These are phyloP conservation scores for Medicago arabica DNA, from an alignment of 306 rosid genomes.

Conservation along the genomic window DNA sequence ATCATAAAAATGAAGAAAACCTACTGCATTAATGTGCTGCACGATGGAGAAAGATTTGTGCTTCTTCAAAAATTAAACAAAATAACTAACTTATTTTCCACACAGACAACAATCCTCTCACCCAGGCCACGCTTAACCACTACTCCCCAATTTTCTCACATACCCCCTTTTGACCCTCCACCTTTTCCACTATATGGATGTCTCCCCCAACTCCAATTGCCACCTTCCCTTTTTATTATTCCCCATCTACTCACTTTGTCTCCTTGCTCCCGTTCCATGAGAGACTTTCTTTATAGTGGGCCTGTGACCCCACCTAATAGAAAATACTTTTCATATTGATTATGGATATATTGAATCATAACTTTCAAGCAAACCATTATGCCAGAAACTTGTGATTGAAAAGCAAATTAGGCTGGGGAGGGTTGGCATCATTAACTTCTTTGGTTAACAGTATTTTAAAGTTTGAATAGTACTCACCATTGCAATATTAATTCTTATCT, in stretches of 20 bases:
- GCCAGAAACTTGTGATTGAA: not conserved
- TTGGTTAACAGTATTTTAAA: not conserved
- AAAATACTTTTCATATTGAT: not conserved
- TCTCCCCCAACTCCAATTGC: not conserved
- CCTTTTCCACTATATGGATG: not conserved
- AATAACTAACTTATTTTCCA: not conserved
- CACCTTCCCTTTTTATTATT: not conserved
- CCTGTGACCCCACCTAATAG: not conserved
- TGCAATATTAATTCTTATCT: conserved; percentile 24
- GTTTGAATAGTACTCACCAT: not conserved
- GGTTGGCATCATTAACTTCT: conserved; percentile 25
- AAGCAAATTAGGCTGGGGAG: not conserved
- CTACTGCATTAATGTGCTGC: not conserved
- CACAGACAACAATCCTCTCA: not conserved
- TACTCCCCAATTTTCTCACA: not conserved
- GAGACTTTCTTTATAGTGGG: not conserved
- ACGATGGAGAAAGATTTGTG: not conserved
- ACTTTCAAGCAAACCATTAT: conserved; percentile 12
- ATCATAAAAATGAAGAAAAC: not conserved
- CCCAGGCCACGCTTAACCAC: not conserved
- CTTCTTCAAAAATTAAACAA: not conserved
- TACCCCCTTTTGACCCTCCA: not conserved
- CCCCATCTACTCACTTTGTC: not conserved
- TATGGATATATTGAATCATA: conserved; percentile 4
- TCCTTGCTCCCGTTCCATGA: not conserved